phyloP scores from a whole-genome alignment of 2,329 filamentous ascomycete species.

The Apiospora pterosperma region DNA sequence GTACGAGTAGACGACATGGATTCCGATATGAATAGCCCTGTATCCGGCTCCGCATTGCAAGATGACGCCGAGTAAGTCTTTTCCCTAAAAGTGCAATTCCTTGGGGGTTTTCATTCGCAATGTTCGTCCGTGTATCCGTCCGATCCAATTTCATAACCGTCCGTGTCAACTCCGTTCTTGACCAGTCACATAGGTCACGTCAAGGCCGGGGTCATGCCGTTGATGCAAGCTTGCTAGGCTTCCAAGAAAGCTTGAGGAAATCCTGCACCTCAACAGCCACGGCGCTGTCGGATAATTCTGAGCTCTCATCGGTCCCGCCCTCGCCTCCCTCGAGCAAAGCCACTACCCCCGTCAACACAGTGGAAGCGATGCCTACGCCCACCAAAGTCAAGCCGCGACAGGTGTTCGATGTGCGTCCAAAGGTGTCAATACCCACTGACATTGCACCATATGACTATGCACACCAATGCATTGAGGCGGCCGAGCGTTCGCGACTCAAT shows the following conservation, averaged over 20 bases:
- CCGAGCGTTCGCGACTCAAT: constrained; percentile 83
- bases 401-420: constrained; percentile 63
- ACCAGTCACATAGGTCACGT: constrained; percentile 21
- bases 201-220: constrained; percentile 26
- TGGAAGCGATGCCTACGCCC: constrained; percentile 19
- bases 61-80: constrained; percentile 23
- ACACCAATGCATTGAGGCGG: constrained; percentile 85
- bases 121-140: background rate
- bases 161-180: constrained; percentile 10
- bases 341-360: constrained; percentile 53
- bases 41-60: constrained; percentile 14
- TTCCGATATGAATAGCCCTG: constrained; percentile 15
- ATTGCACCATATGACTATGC: constrained; percentile 76
- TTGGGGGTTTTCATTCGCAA: background rate
- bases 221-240: constrained; percentile 26
- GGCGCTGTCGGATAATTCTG: constrained; percentile 50
- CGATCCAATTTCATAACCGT: background rate
- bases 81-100: background rate
- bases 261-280: constrained; percentile 54
- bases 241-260: constrained; percentile 22
- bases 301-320: constrained; percentile 51
- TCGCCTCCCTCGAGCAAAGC: constrained; percentile 57
- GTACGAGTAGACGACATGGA: constrained; percentile 27
- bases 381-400: constrained; percentile 26
- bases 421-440: constrained; percentile 77